Conservation (phyloP, 1,284 basidiomycete species). For the Rhodotorula sp. region DNA sequence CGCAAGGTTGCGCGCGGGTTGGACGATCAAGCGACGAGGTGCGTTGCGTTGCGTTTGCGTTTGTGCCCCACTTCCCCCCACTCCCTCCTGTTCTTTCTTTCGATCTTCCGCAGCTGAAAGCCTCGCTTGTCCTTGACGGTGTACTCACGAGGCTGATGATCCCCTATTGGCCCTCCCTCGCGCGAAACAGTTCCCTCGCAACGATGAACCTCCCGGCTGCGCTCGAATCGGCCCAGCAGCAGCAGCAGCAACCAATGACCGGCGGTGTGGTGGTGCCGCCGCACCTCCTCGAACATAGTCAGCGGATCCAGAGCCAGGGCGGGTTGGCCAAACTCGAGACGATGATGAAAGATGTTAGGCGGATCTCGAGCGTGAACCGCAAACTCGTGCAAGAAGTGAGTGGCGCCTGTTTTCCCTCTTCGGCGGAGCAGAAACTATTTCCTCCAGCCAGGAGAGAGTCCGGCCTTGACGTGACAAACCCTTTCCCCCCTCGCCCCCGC, state of each 20-base stretch:
- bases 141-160: neutral
- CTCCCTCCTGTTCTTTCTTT: neutral
- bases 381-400: slow-evolving; percentile 70
- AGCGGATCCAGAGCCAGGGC: slow-evolving; percentile 75
- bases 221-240: slow-evolving; percentile 82
- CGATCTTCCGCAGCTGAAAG: neutral
- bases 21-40: slow-evolving; percentile 66
- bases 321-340: slow-evolving; percentile 70
- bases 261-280: slow-evolving; percentile 72
- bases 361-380: slow-evolving; percentile 63
- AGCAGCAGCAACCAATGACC: slow-evolving; percentile 42
- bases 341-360: slow-evolving; percentile 69
- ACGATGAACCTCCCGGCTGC: slow-evolving; percentile 77
- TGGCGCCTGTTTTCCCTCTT: neutral
- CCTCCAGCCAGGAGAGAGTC: neutral
- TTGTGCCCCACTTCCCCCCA: too few species aligned
- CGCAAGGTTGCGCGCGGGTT: slow-evolving; percentile 60
- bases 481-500: neutral
- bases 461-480: neutral
- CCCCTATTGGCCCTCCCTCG: neutral
- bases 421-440: neutral
- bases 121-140: neutral
- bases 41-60: slow-evolving; percentile 44
- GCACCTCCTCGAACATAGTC: slow-evolving; percentile 77
- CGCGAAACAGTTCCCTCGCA: slow-evolving; percentile 60